Percentiles rank a stretch among this genome's conserved stretches.
These are phyloP conservation scores for Nematocida ausubeli DNA, from an alignment of 371 early-diverging fungal genomes.

Conservation along the genomic window DNA sequence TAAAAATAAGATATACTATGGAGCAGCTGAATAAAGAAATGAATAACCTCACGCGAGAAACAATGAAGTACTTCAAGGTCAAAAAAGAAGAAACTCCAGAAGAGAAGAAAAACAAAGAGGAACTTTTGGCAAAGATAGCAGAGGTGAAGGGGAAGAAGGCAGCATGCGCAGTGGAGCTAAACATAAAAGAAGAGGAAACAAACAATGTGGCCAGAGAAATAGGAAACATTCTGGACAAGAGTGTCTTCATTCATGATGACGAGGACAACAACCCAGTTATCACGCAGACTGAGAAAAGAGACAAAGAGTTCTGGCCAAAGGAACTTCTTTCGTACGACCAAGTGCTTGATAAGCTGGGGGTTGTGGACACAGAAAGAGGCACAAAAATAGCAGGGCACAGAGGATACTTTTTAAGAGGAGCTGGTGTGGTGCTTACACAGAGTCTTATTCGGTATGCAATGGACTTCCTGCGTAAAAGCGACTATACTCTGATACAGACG, in stretches of 20 bases:
- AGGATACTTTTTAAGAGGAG: slow-evolving; percentile 89
- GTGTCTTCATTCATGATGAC: slow-evolving; percentile 78
- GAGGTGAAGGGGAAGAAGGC: slow-evolving; percentile 24
- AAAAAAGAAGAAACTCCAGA: slow-evolving; percentile 43
- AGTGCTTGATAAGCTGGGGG: slow-evolving; percentile 73
- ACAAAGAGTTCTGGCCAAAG: slow-evolving; percentile 66
- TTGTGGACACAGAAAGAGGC: slow-evolving; percentile 83
- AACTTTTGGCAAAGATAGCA: slow-evolving; percentile 10
- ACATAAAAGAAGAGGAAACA: slow-evolving; percentile 52
- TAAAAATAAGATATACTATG: slow-evolving; percentile 54
- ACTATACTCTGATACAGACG: slow-evolving; percentile 90
- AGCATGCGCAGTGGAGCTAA: slow-evolving; percentile 1
- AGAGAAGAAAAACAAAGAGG: slow-evolving; percentile 6
- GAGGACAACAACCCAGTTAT: slow-evolving; percentile 82
- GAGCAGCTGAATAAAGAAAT: slow-evolving; percentile 62
- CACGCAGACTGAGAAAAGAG: slow-evolving; percentile 69
- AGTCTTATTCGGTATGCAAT: slow-evolving; percentile 93
- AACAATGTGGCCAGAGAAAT: slow-evolving; percentile 70
- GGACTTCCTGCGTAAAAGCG: slow-evolving; percentile 78
- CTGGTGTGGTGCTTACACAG: slow-evolving; percentile 87
- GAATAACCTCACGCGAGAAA: slow-evolving; percentile 52
- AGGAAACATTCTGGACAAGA: slow-evolving; percentile 90
- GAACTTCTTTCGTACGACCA: slow-evolving; percentile 69
- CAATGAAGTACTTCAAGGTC: slow-evolving; percentile 46
- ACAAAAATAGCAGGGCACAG: slow-evolving; percentile 95